Conservation (phyloP, 2,329 filamentous ascomycete species). For the Blumeria graminis region DNA sequence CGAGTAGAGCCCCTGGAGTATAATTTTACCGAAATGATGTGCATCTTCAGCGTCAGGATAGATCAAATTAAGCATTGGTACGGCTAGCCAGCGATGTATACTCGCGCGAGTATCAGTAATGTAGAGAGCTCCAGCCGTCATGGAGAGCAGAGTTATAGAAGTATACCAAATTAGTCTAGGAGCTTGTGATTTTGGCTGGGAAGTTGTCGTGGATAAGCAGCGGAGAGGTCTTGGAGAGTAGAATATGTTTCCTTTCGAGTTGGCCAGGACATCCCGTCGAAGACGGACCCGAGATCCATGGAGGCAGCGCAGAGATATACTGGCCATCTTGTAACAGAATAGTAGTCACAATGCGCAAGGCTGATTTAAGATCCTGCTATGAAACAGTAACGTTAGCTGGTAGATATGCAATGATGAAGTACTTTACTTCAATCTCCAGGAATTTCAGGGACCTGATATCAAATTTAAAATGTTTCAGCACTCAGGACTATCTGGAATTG, state of each 20-base stretch:
- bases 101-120: constrained; percentile 52
- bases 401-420: no score
- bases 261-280: no score
- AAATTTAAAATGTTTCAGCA: no score
- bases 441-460: no score
- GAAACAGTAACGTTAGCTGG: no score
- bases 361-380: no score
- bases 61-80: constrained; percentile 38
- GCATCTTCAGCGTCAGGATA: constrained; percentile 71
- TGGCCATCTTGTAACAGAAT: no score
- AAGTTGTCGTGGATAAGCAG: not conserved
- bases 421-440: no score
- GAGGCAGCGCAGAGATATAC: no score
- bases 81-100: constrained; percentile 41
- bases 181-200: not conserved
- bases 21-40: constrained; percentile 54
- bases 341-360: no score
- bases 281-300: no score
- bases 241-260: not conserved
- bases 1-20: constrained; percentile 47
- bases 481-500: no score
- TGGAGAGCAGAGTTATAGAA: constrained; percentile 22
- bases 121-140: constrained; percentile 34
- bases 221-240: not conserved
- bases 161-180: constrained; percentile 40